A percentile compares a stretch with the other conserved stretches of the same genome.
These are phyloP conservation scores for Cutaneotrichosporon sp. DNA, from an alignment of 1,284 basidiomycete genomes.

Conservation along the genomic window DNA sequence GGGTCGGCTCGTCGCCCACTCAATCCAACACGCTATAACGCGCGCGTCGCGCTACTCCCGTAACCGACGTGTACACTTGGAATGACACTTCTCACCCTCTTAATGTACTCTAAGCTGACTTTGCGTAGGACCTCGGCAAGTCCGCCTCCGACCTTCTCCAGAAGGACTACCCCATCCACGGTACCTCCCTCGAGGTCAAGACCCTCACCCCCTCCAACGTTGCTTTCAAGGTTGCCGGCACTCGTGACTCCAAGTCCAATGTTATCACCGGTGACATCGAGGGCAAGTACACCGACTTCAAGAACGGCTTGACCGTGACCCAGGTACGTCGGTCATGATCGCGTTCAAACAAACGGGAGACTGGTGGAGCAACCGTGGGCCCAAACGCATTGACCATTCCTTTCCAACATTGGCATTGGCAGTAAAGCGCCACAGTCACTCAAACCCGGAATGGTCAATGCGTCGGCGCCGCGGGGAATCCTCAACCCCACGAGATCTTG, in stretches of 20 bases:
- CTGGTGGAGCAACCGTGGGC: not conserved
- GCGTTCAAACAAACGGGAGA: not conserved
- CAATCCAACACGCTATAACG: no score
- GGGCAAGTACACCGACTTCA: conserved; percentile 81
- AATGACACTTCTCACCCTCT: not conserved
- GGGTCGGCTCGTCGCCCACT: no score
- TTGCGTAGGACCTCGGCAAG: conserved; percentile 82
- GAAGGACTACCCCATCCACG: conserved; percentile 84
- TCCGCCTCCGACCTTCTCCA: conserved; percentile 89
- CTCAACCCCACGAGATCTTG: not conserved
- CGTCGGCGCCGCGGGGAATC: no score
- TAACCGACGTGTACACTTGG: no score
- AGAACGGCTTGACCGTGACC: conserved; percentile 84
- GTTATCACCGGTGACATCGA: conserved; percentile 80
- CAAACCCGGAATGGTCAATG: no score
- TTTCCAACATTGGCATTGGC: not conserved
- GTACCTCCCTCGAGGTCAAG: conserved; percentile 84
- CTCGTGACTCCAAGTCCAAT: conserved; percentile 65
- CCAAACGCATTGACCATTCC: not conserved
- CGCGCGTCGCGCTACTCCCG: no score
- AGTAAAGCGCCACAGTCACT: not conserved
- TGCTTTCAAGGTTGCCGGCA: conserved; percentile 79
- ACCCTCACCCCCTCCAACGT: conserved; percentile 87
- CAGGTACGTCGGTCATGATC: conserved; percentile 56
- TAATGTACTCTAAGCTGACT: not conserved